Conservation (phyloP, 2,329 filamentous ascomycete genomes). For the Penicillium sp. region DNA sequence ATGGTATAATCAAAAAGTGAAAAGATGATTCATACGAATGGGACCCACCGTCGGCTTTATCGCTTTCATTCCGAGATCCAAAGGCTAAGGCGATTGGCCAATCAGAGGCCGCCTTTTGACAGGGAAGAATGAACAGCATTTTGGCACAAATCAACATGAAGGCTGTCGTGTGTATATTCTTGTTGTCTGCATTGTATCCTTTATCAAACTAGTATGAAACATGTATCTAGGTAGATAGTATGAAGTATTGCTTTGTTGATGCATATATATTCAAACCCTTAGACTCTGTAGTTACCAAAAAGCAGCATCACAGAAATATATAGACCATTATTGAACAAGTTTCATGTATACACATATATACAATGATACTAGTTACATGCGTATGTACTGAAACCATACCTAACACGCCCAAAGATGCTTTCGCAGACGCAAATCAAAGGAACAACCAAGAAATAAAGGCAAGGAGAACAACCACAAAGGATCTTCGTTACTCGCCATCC, state of each 20-base stretch:
- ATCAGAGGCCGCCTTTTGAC: neutral
- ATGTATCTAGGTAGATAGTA: too few species aligned
- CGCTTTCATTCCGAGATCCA: too few species aligned
- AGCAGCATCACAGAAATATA: too few species aligned
- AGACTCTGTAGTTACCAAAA: too few species aligned
- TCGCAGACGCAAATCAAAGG: neutral
- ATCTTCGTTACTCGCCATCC: constrained; percentile 18
- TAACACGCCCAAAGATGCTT: neutral
- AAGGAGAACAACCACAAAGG: neutral
- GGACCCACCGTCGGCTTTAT: neutral
- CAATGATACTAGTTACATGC: neutral
- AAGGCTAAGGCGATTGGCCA: neutral
- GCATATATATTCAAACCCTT: too few species aligned
- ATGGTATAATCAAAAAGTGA: neutral
- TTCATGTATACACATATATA: neutral
- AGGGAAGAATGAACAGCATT: neutral
- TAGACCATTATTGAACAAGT: neutral
- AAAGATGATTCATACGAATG: neutral
- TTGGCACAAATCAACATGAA: neutral
- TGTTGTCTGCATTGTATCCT: neutral
- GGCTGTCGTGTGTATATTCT: neutral
- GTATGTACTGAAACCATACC: neutral
- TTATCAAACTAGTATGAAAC: neutral
- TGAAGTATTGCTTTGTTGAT: too few species aligned
- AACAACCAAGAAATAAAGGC: neutral